Conservation (phyloP, 2,329 filamentous ascomycete species). For the Colletotrichum cordylinicola region DNA sequence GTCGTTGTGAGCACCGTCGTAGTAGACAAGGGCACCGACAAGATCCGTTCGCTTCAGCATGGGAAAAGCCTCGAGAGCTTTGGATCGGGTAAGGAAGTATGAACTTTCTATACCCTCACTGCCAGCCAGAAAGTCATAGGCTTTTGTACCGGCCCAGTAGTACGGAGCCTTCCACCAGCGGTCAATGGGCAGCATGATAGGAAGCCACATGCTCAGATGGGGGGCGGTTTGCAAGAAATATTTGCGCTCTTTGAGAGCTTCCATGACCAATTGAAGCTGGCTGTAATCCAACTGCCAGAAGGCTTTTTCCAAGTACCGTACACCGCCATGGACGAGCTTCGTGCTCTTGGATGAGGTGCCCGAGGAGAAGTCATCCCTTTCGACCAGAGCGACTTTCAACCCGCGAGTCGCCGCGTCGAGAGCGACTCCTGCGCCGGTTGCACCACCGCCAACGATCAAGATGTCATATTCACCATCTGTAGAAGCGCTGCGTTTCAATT, state of each 20-base stretch:
- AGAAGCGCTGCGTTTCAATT: conserved; percentile 55
- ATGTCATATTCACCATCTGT: conserved; percentile 67
- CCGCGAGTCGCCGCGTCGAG: conserved; percentile 75
- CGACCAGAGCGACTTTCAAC: conserved; percentile 73
- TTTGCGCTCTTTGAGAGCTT: conserved; percentile 76
- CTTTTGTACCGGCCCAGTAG: conserved; percentile 80
- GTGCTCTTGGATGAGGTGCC: conserved; percentile 79
- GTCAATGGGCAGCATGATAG: conserved; percentile 77
- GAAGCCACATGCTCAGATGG: conserved; percentile 75
- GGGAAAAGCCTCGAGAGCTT: conserved; percentile 85
- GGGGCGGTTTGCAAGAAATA: conserved; percentile 79
- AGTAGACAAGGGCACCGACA: conserved; percentile 86
- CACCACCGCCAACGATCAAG: conserved; percentile 73
- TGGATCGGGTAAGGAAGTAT: conserved; percentile 86
- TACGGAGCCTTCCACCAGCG: conserved; percentile 82
- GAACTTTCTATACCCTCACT: conserved; percentile 88
- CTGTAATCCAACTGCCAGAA: conserved; percentile 78
- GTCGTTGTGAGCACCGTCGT: conserved; percentile 91
- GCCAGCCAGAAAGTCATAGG: conserved; percentile 85
- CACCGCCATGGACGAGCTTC: conserved; percentile 79
- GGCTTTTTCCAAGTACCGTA: conserved; percentile 77
- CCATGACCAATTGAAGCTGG: conserved; percentile 74
- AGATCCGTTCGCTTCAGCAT: conserved; percentile 84
- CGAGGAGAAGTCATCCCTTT: conserved; percentile 76
- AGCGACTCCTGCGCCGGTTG: conserved; percentile 74